Evolutionary conservation across 257 asterid species (phyloP).

Genomic region (Solanum paucissectum): DNA sequence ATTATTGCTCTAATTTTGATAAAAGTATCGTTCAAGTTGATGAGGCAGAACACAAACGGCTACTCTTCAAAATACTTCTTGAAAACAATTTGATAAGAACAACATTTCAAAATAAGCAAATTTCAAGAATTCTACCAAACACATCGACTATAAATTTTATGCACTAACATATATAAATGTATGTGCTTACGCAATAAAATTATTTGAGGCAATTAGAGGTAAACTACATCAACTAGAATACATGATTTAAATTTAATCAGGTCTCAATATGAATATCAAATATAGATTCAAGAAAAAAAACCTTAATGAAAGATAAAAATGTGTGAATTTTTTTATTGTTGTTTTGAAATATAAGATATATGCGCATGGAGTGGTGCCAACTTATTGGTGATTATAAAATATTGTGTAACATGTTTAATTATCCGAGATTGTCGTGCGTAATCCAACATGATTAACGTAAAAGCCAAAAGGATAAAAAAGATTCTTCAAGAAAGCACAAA

Average conservation of each 20-base stretch:
- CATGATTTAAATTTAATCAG: no score
- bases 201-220: background rate
- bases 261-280: rapidly evolving
- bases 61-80: no score
- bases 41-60: rapidly evolving
- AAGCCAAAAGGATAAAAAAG: background rate
- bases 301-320: background rate
- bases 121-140: background rate
- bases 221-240: no score
- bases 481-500: background rate
- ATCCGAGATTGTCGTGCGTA: slow-evolving; percentile 20
- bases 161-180: no score
- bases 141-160: background rate
- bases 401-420: background rate
- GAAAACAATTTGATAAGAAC: no score
- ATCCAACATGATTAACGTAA: slow-evolving; percentile 11
- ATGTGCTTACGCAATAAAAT: background rate
- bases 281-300: rapidly evolving
- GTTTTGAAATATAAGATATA: background rate
- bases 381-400: background rate
- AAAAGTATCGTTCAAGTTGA: background rate
- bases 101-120: background rate
- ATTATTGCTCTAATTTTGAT: no score
- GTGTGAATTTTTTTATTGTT: background rate
- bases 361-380: background rate